phyloP scores from a whole-genome alignment of 225 moss, liverwort and hornwort genomes.

The Marchantia paleacea region DNA sequence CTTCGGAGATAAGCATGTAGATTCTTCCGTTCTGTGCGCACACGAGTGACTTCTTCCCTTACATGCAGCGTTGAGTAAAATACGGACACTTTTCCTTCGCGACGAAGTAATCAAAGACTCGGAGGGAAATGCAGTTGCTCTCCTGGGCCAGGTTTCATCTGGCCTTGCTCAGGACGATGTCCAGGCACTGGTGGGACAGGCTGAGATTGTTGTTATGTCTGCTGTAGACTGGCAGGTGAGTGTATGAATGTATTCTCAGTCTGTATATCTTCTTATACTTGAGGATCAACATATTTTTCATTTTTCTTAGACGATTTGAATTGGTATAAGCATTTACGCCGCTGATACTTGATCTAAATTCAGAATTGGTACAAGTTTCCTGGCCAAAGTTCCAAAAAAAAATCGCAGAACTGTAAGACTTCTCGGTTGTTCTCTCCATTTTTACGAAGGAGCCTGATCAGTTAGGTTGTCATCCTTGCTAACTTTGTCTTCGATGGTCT shows the following conservation, averaged over 20 bases:
- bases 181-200: constrained; percentile 57
- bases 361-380: too few relatives aligned
- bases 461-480: neutral
- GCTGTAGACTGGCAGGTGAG: constrained; percentile 79
- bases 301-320: neutral
- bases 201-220: constrained; percentile 75
- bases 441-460: neutral
- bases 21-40: neutral
- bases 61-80: constrained; percentile 17
- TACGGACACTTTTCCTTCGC: constrained; percentile 8
- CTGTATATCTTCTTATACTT: neutral
- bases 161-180: constrained; percentile 65
- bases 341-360: neutral
- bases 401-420: too few relatives aligned
- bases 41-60: too few relatives aligned
- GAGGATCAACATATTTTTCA: neutral
- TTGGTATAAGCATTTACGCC: neutral
- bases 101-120: constrained; percentile 54
- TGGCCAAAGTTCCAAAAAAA: too few relatives aligned
- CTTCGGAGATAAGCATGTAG: neutral
- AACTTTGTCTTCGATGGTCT: neutral
- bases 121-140: constrained; percentile 54
- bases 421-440: neutral
- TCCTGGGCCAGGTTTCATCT: constrained; percentile 50
- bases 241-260: neutral